A percentile compares a stretch with the other conserved stretches of the same genome.
These are phyloP conservation scores for Sutorius australiensis DNA, from an alignment of 768 basidiomycete species.

Conservation along the genomic window DNA sequence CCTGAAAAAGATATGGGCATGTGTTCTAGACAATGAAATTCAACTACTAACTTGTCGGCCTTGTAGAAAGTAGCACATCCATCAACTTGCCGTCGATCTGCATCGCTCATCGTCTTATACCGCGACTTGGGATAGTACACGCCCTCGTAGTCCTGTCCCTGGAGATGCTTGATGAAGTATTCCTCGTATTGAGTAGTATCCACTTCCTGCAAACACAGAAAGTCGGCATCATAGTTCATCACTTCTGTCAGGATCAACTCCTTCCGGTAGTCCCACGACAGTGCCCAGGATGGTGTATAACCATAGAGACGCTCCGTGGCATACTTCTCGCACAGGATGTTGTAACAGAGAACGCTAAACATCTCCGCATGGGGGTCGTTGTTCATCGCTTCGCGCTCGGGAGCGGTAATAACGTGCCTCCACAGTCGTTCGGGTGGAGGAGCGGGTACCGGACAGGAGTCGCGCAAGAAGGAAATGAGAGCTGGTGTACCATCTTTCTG, in stretches of 20 bases:
- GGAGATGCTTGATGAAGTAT: slow-evolving; percentile 74
- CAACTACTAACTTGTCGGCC: slow-evolving; percentile 64
- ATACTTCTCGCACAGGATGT: slow-evolving; percentile 89
- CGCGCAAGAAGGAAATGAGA: slow-evolving; percentile 87
- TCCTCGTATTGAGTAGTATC: slow-evolving; percentile 91
- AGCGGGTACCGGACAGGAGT: slow-evolving; percentile 79
- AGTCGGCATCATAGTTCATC: slow-evolving; percentile 75
- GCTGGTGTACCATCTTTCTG: slow-evolving; percentile 95
- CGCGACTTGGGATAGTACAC: slow-evolving; percentile 90
- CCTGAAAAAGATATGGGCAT: slow-evolving; percentile 38
- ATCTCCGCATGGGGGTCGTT: slow-evolving; percentile 69
- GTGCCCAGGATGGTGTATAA: slow-evolving; percentile 95
- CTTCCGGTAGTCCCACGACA: slow-evolving; percentile 93
- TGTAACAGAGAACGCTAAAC: slow-evolving; percentile 83
- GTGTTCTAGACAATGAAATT: slow-evolving; percentile 1
- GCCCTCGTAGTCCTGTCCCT: slow-evolving; percentile 80
- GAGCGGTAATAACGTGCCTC: slow-evolving; percentile 56
- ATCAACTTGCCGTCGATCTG: slow-evolving; percentile 85
- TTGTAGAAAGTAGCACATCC: slow-evolving; percentile 98
- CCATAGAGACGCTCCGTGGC: slow-evolving; percentile 90
- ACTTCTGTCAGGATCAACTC: slow-evolving; percentile 85
- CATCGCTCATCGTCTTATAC: slow-evolving; percentile 87
- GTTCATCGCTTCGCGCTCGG: slow-evolving; percentile 56
- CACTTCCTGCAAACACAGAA: slow-evolving; percentile 94
- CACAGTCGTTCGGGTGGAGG: slow-evolving; percentile 80